A percentile compares a stretch with the other conserved stretches of the same genome.
These are phyloP conservation scores for Ceratopteris richardii DNA, from an alignment of 75 land plant species.

Conservation along the genomic window DNA sequence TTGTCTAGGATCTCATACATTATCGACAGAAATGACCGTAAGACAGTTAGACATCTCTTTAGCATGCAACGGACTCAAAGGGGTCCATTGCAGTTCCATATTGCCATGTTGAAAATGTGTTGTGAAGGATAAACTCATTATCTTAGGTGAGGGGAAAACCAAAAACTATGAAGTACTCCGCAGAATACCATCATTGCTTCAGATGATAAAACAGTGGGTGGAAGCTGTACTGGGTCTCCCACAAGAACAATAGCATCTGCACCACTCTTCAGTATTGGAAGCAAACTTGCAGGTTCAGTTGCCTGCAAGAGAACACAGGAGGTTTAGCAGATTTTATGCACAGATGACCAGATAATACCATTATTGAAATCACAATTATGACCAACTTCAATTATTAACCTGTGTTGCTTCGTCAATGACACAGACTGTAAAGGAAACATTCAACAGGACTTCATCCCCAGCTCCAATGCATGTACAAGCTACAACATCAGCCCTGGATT, in stretches of 20 bases:
- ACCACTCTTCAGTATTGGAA: slow-evolving; percentile 33
- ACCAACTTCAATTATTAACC: slow-evolving; percentile 2
- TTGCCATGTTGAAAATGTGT: no score
- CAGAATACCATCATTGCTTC: slow-evolving; percentile 29
- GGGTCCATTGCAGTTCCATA: no score
- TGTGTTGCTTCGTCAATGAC: slow-evolving; percentile 43
- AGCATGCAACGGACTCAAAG: no score
- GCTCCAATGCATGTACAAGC: slow-evolving; percentile 35
- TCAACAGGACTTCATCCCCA: slow-evolving; percentile 24
- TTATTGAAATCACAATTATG: no score
- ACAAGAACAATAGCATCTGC: slow-evolving; percentile 31
- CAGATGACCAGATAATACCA: no score
- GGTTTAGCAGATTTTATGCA: no score
- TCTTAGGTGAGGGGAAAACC: no score
- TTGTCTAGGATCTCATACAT: no score
- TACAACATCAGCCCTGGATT: slow-evolving; percentile 30
- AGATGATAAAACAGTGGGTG: slow-evolving; percentile 33
- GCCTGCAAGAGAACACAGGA: slow-evolving; percentile 17
- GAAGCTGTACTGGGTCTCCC: slow-evolving; percentile 40
- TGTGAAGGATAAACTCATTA: no score
- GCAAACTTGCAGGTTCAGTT: slow-evolving; percentile 29
- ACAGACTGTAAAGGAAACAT: slow-evolving; percentile 18
- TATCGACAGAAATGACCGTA: no score
- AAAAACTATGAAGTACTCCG: no score
- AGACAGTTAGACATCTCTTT: no score